phyloP scores from a whole-genome alignment of 306 rosid species.

The Pyrus pyrifolia region DNA sequence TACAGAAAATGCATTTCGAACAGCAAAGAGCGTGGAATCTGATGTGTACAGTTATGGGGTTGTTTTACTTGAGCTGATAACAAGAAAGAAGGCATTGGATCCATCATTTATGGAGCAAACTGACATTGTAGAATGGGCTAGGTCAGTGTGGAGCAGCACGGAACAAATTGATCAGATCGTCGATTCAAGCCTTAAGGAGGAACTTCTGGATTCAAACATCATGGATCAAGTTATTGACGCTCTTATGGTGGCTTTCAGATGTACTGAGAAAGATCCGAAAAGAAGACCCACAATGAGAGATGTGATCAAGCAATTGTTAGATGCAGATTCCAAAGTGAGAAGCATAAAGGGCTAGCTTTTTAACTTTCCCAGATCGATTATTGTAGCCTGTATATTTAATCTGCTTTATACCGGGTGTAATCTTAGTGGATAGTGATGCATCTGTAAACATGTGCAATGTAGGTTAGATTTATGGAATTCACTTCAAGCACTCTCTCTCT shows the following conservation, averaged over 20 bases:
- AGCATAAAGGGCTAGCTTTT: neutral
- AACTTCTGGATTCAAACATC: conserved; percentile 28
- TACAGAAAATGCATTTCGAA: conserved; percentile 60
- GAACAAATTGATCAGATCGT: conserved; percentile 38
- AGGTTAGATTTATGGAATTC: neutral
- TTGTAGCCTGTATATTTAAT: neutral
- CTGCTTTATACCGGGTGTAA: neutral
- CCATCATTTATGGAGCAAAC: conserved; percentile 38
- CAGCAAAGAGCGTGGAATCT: conserved; percentile 38
- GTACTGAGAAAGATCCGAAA: conserved; percentile 50
- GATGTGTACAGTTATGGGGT: conserved; percentile 79
- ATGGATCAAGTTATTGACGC: conserved; percentile 40
- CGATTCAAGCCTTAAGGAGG: conserved; percentile 47
- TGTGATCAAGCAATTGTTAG: conserved; percentile 35
- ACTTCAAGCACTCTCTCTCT: no score
- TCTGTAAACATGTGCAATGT: no score
- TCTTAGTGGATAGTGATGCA: neutral
- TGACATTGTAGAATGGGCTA: conserved; percentile 47
- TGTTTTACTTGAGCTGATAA: conserved; percentile 70
- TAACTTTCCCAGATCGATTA: neutral
- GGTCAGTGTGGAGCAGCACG: conserved; percentile 37
- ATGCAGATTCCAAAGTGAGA: conserved; percentile 18
- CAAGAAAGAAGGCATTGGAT: conserved; percentile 56
- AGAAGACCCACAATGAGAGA: conserved; percentile 59
- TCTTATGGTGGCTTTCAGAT: conserved; percentile 50